A percentile compares a stretch with the other conserved stretches of the same genome.
Conservation (phyloP, 176 grass and related monocot species). For the Musa troglodytarum region DNA sequence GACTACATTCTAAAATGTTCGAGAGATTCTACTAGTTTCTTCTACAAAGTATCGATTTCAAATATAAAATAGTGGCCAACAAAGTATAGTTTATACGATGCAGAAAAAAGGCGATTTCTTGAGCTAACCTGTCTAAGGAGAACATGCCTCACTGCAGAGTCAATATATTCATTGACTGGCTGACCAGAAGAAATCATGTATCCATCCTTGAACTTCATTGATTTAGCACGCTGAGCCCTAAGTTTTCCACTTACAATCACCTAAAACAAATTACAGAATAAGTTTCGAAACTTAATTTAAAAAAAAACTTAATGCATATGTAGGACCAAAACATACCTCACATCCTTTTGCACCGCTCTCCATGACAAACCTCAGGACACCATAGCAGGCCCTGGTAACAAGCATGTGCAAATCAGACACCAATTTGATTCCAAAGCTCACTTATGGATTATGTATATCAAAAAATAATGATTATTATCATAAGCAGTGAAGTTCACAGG, state of each 20-base stretch:
- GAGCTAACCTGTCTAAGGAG: constrained; percentile 3
- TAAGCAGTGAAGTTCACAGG: too few species aligned
- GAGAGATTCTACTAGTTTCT: too few species aligned
- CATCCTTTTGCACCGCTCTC: constrained; percentile 8
- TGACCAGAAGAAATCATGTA: constrained; percentile 15
- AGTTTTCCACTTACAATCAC: constrained; percentile 6
- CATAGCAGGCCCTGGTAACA: background rate
- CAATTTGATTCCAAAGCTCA: background rate
- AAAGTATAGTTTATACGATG: background rate
- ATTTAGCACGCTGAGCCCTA: constrained; percentile 6
- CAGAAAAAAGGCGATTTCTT: background rate
- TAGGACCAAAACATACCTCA: background rate
- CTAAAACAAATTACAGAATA: background rate
- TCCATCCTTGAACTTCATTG: constrained; percentile 10
- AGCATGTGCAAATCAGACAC: background rate
- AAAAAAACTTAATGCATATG: background rate
- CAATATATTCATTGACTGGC: constrained; percentile 11
- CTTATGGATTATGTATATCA: too few species aligned
- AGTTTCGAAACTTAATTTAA: background rate
- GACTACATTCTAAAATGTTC: too few species aligned
- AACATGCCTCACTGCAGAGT: constrained; percentile 7
- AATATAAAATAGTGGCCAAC: too few species aligned
- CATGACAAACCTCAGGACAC: constrained; percentile 8
- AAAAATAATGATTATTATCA: too few species aligned
- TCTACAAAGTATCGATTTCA: too few species aligned